Percentiles rank a stretch among this genome's conserved stretches.
phyloP scores from a whole-genome alignment of 306 rosid genomes.

The Geum urbanum region DNA sequence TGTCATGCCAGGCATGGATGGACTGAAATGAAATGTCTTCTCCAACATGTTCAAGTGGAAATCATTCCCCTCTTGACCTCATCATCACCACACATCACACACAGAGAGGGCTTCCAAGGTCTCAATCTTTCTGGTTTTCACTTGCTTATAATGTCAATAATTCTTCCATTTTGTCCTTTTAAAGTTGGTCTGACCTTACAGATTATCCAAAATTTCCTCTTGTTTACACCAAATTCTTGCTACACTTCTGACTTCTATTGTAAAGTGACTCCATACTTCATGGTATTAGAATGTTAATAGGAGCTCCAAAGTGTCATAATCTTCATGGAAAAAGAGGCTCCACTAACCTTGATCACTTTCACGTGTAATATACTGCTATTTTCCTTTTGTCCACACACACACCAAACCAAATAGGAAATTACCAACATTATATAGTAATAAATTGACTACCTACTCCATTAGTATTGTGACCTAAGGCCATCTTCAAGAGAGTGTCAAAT shows the following conservation, averaged over 20 bases:
- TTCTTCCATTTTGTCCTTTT: slow-evolving; percentile 12
- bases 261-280: background rate
- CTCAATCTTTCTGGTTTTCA: slow-evolving; percentile 10
- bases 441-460: background rate
- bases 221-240: background rate
- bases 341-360: background rate
- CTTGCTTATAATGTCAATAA: slow-evolving; percentile 2
- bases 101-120: background rate
- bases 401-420: background rate
- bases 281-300: background rate
- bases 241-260: background rate
- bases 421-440: background rate
- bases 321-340: slow-evolving; percentile 1
- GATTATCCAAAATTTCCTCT: background rate
- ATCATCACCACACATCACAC: slow-evolving; percentile 16
- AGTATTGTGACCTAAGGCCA: background rate
- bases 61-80: slow-evolving; percentile 36
- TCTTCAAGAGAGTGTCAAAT: background rate
- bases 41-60: slow-evolving; percentile 29
- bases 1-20: slow-evolving; percentile 5
- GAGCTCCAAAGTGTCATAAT: background rate
- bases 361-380: background rate
- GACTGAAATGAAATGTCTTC: slow-evolving; percentile 3
- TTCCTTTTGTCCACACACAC: background rate
- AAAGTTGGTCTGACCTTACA: slow-evolving; percentile 1